Evolutionary conservation across 2,329 filamentous ascomycete genomes (phyloP).

Genomic region (Fusarium begoniae): DNA sequence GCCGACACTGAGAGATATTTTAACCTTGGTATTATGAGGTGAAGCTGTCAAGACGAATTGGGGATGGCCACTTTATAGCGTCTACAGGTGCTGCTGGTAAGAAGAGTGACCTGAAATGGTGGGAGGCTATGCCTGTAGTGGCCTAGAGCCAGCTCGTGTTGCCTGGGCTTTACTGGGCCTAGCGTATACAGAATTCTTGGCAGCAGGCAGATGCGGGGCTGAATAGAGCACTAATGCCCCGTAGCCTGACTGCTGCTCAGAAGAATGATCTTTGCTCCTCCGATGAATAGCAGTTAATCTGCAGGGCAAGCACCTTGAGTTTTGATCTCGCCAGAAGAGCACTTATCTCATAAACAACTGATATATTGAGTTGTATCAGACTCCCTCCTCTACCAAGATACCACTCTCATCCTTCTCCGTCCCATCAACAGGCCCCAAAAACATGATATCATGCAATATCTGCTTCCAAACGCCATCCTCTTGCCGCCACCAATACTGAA

Average conservation of each 20-base stretch:
- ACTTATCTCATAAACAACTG: not conserved
- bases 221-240: not conserved
- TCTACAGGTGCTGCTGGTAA: not conserved
- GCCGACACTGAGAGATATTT: not conserved
- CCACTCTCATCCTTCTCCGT: not conserved
- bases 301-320: not conserved
- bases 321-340: not conserved
- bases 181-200: not conserved
- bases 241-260: not conserved
- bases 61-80: not conserved
- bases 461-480: conserved; percentile 2
- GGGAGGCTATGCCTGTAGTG: not conserved
- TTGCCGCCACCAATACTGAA: conserved; percentile 11
- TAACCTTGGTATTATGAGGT: not conserved
- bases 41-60: not conserved
- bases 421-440: not conserved
- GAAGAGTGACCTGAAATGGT: not conserved
- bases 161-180: not conserved
- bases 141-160: not conserved
- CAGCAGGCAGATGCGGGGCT: not conserved
- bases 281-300: no score
- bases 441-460: conserved; percentile 6
- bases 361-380: not conserved
- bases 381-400: not conserved
- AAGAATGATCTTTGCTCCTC: not conserved